phyloP scores from a whole-genome alignment of 1,284 basidiomycete genomes.

The Inonotus hispidus region DNA sequence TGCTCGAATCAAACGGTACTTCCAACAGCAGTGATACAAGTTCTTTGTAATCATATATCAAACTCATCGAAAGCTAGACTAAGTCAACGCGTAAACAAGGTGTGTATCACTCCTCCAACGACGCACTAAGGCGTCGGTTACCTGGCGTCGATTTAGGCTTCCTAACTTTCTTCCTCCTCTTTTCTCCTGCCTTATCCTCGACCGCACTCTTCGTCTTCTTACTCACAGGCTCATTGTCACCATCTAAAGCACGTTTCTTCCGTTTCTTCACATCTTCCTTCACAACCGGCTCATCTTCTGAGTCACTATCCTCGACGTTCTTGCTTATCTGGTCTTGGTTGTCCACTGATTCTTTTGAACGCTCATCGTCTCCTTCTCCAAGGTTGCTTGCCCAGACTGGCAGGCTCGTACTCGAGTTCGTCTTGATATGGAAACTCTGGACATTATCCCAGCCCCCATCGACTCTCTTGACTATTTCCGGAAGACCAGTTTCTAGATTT shows the following conservation, averaged over 20 bases:
- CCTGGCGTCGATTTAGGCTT: too few species aligned
- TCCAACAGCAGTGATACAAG: too few species aligned
- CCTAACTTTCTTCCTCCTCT: too few species aligned
- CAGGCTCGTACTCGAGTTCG: constrained; percentile 75
- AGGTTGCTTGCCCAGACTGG: constrained; percentile 85
- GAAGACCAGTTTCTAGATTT: constrained; percentile 79
- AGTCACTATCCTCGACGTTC: constrained; percentile 28
- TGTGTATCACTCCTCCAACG: too few species aligned
- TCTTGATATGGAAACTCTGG: constrained; percentile 89
- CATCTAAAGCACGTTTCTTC: constrained; percentile 16
- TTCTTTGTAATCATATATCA: too few species aligned
- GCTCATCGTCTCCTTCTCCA: constrained; percentile 53
- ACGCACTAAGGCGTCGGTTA: too few species aligned
- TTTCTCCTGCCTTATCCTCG: too few species aligned
- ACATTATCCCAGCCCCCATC: constrained; percentile 89
- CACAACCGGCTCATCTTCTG: constrained; percentile 25
- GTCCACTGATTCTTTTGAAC: constrained; percentile 44
- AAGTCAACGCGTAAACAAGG: too few species aligned
- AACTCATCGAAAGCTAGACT: too few species aligned
- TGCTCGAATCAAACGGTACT: too few species aligned
- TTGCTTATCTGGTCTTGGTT: constrained; percentile 27
- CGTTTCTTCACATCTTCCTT: constrained; percentile 21
- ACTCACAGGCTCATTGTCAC: constrained; percentile 16
- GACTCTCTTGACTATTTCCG: constrained; percentile 67
- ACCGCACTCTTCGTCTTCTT: constrained; percentile 20